Conservation (phyloP, 2,329 filamentous ascomycete genomes). For the Oidium heveae region DNA sequence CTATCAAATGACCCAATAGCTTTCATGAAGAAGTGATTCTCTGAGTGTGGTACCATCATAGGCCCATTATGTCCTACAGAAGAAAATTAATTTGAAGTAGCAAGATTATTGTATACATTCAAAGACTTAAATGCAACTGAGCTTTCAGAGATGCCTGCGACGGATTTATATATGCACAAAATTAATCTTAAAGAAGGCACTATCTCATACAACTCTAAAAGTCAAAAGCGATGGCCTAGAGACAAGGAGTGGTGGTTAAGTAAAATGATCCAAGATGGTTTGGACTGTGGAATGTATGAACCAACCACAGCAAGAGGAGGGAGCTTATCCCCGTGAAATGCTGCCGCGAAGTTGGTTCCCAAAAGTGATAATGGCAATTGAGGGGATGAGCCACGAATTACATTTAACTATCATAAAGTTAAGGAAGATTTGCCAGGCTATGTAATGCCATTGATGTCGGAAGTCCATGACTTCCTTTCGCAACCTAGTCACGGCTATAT, state of each 20-base stretch:
- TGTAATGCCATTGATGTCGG: too few species aligned
- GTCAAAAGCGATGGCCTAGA: not conserved
- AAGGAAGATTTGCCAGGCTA: too few species aligned
- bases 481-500: not conserved
- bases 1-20: not conserved
- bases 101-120: not conserved
- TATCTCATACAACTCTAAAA: not conserved
- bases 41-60: not conserved
- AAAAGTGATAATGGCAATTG: not conserved
- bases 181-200: not conserved
- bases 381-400: not conserved
- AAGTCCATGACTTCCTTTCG: conserved; percentile 1
- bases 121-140: not conserved
- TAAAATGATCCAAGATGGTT: not conserved
- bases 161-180: not conserved
- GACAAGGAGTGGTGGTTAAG: not conserved
- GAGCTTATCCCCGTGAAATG: not conserved
- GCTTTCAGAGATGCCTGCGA: not conserved
- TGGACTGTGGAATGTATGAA: not conserved
- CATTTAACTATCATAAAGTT: too few species aligned
- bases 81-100: not conserved
- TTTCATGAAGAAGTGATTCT: not conserved
- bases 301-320: not conserved
- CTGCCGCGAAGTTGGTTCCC: not conserved
- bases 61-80: not conserved